Percentiles rank a stretch among this genome's conserved stretches.
phyloP scores from a whole-genome alignment of 2,329 filamentous ascomycete genomes.

The Talaromyces sp. region DNA sequence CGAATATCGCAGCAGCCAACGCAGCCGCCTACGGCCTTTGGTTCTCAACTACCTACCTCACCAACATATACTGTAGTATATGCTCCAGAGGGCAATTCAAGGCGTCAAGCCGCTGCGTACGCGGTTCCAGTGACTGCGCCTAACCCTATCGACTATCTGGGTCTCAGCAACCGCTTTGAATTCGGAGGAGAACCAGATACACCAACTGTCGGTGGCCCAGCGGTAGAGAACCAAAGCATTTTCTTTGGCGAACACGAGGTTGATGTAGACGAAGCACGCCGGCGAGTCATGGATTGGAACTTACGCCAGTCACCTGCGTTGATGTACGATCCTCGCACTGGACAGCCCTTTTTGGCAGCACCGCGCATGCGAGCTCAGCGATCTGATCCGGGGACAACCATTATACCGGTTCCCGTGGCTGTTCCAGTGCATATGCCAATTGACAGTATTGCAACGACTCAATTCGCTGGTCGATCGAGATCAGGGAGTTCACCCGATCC shows the following conservation, averaged over 20 bases:
- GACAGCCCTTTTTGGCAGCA: constrained; percentile 7
- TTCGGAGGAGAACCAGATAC: constrained; percentile 18
- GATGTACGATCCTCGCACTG: constrained; percentile 3
- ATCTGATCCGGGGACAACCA: constrained; percentile 1
- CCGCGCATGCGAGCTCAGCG: constrained; percentile 17
- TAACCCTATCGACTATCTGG: not conserved
- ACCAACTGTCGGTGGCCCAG: not conserved
- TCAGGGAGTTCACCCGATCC: constrained; percentile 35
- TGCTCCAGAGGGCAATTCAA: not conserved
- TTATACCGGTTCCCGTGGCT: not conserved
- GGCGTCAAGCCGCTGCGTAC: not conserved
- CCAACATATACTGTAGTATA: constrained; percentile 6
- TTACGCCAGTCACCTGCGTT: constrained; percentile 11
- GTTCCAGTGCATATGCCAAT: constrained; percentile 5
- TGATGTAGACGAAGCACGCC: constrained; percentile 30
- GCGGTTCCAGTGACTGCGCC: not conserved
- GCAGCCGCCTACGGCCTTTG: constrained; percentile 12
- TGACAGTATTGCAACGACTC: constrained; percentile 15
- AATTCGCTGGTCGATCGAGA: constrained; percentile 25
- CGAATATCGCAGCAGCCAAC: constrained; percentile 21
- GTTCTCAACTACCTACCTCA: not conserved
- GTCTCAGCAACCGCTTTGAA: constrained; percentile 20
- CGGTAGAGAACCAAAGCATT: constrained; percentile 15
- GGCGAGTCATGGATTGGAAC: constrained; percentile 26
- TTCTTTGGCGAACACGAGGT: constrained; percentile 31